Evolutionary conservation across 345 rosid genomes (phyloP), one percentile per base, ranked within the genome.

Genomic region (Nasturtium officinale): DNA sequence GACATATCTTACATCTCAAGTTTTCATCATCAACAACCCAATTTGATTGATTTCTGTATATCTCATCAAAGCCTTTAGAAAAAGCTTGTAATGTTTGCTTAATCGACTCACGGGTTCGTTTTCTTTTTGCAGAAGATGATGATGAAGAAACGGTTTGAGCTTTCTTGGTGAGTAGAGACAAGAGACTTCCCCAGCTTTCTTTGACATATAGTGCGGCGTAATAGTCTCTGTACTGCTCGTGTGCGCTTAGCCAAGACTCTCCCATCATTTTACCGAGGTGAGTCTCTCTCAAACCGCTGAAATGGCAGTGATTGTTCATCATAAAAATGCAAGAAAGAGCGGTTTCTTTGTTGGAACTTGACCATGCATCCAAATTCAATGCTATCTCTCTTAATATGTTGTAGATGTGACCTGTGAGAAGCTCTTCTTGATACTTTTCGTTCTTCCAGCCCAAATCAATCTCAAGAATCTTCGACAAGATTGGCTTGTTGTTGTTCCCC

Each of bases 301-400:
- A 89, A 70, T 91, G 88, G 67, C 72, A 33, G 63, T 89, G 97
- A 69, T 88, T 94, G 62, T 89, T 91, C 95, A 89, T 89, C 92
- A 94, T 91, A 77, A 89, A 94, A 68, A 94, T 73, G 77, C 79
- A 89, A 54, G 92, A 87, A 28, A 88, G 78, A 7, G 77, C 13
- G 1, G 69, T 50, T 52, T 85, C 83, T 10, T 69, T 48, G 48
- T 80, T 82, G 29, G 83, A 65, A 78, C 85, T 87, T 9, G 98
- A 85, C 96, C 91, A 89, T 1, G 84, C 63, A 71, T 94, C 97
- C 32, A 91, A 50, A 61, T 91, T 91, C 33, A 89, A 60, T 18
- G 88, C 86, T 15, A 85, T 78, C 81, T 89, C 89, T 73, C 83
- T 87, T 28, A 89, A 51, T 5, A 88, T 59, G 59, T 42, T 73